These are phyloP conservation scores for Calamus simplicifolius DNA, from an alignment of 176 grass and related monocot species.

Conservation along the genomic window DNA sequence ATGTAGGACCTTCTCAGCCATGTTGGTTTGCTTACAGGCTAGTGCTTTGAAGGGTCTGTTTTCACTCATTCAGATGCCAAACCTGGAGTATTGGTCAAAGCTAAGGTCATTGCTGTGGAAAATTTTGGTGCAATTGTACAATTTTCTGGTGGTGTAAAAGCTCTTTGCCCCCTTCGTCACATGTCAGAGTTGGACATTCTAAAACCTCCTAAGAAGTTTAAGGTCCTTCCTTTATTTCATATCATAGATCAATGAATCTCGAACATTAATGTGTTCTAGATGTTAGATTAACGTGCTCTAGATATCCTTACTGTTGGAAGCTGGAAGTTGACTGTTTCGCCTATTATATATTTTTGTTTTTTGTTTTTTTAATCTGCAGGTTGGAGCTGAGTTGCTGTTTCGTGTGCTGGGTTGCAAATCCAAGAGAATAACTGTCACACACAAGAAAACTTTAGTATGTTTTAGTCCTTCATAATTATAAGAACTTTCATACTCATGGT, in stretches of 20 bases:
- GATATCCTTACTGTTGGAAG: too few species aligned
- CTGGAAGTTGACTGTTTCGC: too few species aligned
- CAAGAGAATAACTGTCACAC: conserved; percentile 89
- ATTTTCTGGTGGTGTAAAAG: conserved; percentile 92
- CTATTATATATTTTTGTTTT: background rate
- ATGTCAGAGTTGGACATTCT: conserved; percentile 92
- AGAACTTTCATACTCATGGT: too few species aligned
- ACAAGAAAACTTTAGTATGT: conserved; percentile 88
- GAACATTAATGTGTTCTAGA: too few species aligned
- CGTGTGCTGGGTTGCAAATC: conserved; percentile 95
- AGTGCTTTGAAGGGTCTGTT: conserved; percentile 95
- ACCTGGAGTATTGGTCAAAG: conserved; percentile 86
- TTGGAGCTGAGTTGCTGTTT: conserved; percentile 78
- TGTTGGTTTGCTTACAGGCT: conserved; percentile 38
- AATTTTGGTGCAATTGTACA: conserved; percentile 70
- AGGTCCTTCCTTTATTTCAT: conserved; percentile 32
- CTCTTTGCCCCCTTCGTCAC: conserved; percentile 80
- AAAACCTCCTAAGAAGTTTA: conserved; percentile 96
- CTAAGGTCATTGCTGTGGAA: conserved; percentile 68
- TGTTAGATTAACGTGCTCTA: too few species aligned
- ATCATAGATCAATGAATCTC: background rate
- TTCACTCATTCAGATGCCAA: conserved; percentile 98
- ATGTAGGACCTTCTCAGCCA: background rate
- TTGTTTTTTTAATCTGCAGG: conserved; percentile 26
- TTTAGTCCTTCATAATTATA: background rate